Evolutionary conservation across 2,329 filamentous ascomycete species (phyloP).

Genomic region (Dactylellina parvicollis): DNA sequence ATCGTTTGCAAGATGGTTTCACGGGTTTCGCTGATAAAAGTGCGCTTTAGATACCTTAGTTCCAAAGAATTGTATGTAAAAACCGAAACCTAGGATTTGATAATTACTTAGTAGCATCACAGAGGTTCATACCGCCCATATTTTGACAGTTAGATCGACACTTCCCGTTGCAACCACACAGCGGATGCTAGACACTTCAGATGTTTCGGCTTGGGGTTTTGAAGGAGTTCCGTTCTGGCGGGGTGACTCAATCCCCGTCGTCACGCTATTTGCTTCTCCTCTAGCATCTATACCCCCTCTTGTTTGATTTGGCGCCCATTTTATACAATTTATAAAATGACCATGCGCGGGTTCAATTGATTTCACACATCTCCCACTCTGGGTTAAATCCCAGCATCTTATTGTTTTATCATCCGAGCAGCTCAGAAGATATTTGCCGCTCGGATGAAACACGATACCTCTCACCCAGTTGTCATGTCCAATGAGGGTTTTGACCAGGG

Average conservation of each 20-base stretch:
- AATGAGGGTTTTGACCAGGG: constrained; percentile 80
- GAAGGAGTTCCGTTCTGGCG: constrained; percentile 66
- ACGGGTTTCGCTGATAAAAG: not conserved
- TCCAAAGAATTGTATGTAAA: no score
- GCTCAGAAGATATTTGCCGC: constrained; percentile 87
- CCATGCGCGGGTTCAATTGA: constrained; percentile 78
- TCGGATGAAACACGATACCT: constrained; percentile 85
- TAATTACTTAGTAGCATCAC: not conserved
- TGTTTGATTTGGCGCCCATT: constrained; percentile 82
- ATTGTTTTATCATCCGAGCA: constrained; percentile 91
- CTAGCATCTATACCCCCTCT: constrained; percentile 64
- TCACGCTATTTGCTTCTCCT: constrained; percentile 62
- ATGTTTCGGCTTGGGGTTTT: constrained; percentile 60
- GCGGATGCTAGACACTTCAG: constrained; percentile 73
- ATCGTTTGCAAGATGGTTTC: not conserved
- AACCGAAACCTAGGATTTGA: not conserved
- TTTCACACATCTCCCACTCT: constrained; percentile 91
- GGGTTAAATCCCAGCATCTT: constrained; percentile 89
- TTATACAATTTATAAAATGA: constrained; percentile 84
- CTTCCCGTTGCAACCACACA: constrained; percentile 89
- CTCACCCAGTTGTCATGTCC: constrained; percentile 97
- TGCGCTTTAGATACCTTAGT: no score
- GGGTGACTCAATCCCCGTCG: constrained; percentile 61
- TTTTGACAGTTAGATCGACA: constrained; percentile 80
- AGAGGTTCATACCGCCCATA: constrained; percentile 72